Base-by-base conservation (phyloP, 306 rosid species). In the Myrica gale region DNA sequence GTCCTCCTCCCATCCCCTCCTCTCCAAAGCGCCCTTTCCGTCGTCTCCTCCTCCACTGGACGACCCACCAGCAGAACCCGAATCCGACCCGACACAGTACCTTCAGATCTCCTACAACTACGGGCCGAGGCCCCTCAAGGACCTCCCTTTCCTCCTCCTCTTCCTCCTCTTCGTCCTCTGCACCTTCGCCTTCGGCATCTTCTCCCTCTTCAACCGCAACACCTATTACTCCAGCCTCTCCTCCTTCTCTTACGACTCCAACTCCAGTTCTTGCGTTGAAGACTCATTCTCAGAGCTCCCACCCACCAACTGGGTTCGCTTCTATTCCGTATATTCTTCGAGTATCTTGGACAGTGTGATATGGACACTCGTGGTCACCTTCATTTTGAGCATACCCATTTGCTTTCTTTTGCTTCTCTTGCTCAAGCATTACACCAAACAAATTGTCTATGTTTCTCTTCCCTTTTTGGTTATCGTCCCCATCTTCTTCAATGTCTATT, bases 401-500 rank as follows among this genome's bases (percentile, higher is more conserved):
- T 89, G 97, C 72, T 81, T 89, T 45, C 48, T 62, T 0, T 68
- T 95, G 12, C 97, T 95, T 43, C 70, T 90, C 50, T 78, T 68
- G 32, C 96, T 95, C 74, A 95, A 92, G 82, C 89, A 68, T 78
- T 95, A 92, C 53, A 85, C 98, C 69, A 92, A 90, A 76, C 97
- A 92, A 53, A 71, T 95, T 44, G 96, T 95, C 75, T 95, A 95
- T 77, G 88, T 71, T 2, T 69, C 87, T 0, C 80, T 95, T 16
- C 98, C 98, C 0, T 88, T 95, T 79, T 90, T 95, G 47, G 61
- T 95, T 5, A 6, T 79, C 5, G 57, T 92, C 51, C 98, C 98
- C 2, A 78, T 95, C 44, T 92, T 95, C 71, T 78, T 92, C 68
- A 81, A 95, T 71, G 93, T 92, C 3, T 95, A 90, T 32, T 95